Evolutionary conservation across 257 asterid genomes (phyloP).

Genomic region (Coffea eugenioides): DNA sequence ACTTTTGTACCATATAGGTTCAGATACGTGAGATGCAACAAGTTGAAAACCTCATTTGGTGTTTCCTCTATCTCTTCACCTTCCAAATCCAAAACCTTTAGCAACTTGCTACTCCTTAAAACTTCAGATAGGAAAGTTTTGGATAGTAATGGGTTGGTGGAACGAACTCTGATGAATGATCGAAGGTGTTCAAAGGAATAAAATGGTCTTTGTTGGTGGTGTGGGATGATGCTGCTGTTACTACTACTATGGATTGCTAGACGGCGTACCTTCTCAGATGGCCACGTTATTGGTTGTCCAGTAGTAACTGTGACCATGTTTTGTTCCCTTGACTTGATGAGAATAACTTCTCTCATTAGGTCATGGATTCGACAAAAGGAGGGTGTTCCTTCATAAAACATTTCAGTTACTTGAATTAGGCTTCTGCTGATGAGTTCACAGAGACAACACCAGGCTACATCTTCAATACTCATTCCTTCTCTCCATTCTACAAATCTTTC

Average conservation of each 20-base stretch:
- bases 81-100: too few relatives aligned
- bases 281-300: background rate
- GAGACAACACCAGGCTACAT: slow-evolving; percentile 17
- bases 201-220: background rate
- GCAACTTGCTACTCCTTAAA: too few relatives aligned
- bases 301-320: slow-evolving; percentile 8
- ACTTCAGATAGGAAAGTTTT: too few relatives aligned
- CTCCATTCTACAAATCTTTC: background rate
- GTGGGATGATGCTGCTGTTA: background rate
- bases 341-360: slow-evolving; percentile 6
- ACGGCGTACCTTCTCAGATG: slow-evolving; percentile 11
- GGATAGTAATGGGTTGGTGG: too few relatives aligned
- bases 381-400: background rate
- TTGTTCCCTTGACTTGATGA: slow-evolving; percentile 15
- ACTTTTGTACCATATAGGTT: background rate
- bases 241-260: background rate
- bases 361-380: slow-evolving; percentile 11
- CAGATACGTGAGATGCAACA: too few relatives aligned
- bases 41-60: too few relatives aligned
- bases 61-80: too few relatives aligned
- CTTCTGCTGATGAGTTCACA: slow-evolving; percentile 24
- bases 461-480: slow-evolving; percentile 8
- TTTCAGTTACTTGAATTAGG: slow-evolving; percentile 15
- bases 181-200: background rate
- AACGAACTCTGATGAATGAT: too few relatives aligned